These are phyloP conservation scores for Rhodotorula sp. DNA, from an alignment of 1,284 basidiomycete species.

Conservation along the genomic window DNA sequence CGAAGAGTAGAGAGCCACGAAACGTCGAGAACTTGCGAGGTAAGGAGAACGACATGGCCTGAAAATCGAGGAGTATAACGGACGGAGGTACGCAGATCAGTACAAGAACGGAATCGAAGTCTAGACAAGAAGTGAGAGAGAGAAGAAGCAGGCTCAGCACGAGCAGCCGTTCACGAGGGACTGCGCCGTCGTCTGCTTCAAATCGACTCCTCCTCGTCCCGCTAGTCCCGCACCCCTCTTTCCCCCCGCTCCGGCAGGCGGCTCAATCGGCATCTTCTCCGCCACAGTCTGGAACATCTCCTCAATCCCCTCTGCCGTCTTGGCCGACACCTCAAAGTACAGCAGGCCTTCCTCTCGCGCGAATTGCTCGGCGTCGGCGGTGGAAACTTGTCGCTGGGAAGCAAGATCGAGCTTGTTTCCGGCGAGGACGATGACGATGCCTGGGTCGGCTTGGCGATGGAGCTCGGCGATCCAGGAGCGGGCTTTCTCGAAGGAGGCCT, in stretches of 20 bases:
- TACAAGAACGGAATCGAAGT: no score
- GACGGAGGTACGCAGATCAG: no score
- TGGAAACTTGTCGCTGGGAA: conserved; percentile 72
- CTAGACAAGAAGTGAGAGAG: no score
- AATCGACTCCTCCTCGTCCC: conserved; percentile 29
- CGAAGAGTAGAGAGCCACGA: neutral
- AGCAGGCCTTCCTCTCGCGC: conserved; percentile 87
- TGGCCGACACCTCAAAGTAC: conserved; percentile 97
- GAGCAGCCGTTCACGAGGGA: conserved; percentile 66
- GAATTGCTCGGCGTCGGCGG: conserved; percentile 93
- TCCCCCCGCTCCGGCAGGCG: conserved; percentile 64
- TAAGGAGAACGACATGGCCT: no score
- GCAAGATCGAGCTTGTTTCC: conserved; percentile 72
- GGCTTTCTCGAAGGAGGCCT: conserved; percentile 90
- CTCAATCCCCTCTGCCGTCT: conserved; percentile 92
- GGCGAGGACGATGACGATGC: conserved; percentile 94
- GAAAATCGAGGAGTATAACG: no score
- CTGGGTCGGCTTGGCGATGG: conserved; percentile 96
- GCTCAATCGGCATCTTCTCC: conserved; percentile 90
- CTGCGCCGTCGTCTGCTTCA: conserved; percentile 52
- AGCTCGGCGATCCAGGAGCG: conserved; percentile 99
- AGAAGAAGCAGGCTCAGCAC: conserved; percentile 52
- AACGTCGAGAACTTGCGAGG: neutral
- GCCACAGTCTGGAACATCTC: conserved; percentile 98
- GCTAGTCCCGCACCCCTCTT: conserved; percentile 7